Evolutionary conservation across 768 basidiomycete genomes (phyloP), one percentile per base, ranked within the genome.

Genomic region (Tricholoma furcatifolium): DNA sequence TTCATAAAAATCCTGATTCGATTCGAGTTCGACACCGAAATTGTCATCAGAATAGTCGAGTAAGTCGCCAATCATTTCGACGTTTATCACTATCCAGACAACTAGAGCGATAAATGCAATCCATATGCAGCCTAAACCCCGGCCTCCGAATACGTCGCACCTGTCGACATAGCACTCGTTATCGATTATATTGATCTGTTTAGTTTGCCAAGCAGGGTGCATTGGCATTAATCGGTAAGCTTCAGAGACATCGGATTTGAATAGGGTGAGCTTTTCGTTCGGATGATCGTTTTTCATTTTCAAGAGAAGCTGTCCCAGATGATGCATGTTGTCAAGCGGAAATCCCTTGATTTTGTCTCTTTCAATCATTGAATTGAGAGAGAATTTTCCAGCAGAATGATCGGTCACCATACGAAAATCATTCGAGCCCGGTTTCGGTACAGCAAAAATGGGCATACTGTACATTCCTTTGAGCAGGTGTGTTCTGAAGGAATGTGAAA

Each of bases 241-340:
- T 15, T 70, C 61, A 0, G 65, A 51, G 0, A 79, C 64, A 43
- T 79, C 73, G 0, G 70, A 70, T 36, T 77, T 77, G 63, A 67
- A 76, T 0, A 68, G 21, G 4, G 59, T 49, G 0, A 65, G 38
- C 27, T 18, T 18, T 15, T 7, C 20, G 2, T 1, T 12, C n/a
- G 21, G 27, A n/a, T 12, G 24, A 9, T 34, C 42, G 20, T n/a
- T 5, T 5, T 5, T 41, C 5, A 47, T 47, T 9, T 34, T 10
- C 15, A 21, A n/a, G n/a, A n/a, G n/a, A n/a, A n/a, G n/a, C n/a
- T n/a, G n/a, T n/a, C n/a, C n/a, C n/a, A 65, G 51, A 4, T 53
- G 44, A 0, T 21, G 27, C 54, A 66, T 57, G 15, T 45, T 54
- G 34, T 68, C 66, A 4, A 66, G 52, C 0, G 57, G 62, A 10